These are phyloP conservation scores for Beta macrorhiza DNA, from an alignment of 179 eudicot genomes.

Conservation along the genomic window DNA sequence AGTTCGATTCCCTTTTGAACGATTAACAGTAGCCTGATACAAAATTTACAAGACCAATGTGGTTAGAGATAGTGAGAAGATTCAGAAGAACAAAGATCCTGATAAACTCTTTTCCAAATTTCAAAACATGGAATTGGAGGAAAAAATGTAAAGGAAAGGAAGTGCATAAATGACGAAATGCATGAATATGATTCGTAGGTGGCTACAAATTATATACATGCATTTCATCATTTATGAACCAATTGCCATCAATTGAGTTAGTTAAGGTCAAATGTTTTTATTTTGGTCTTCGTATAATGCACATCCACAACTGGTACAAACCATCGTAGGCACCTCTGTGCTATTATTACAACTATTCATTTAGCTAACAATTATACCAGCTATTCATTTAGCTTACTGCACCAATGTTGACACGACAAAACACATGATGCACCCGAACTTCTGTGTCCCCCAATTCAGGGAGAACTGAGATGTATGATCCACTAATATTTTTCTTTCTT, in stretches of 20 bases:
- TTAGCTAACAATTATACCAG: no score
- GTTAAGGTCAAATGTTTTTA: not conserved
- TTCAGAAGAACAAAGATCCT: not conserved
- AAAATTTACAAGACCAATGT: not conserved
- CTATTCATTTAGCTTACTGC: not conserved
- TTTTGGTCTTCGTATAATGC: not conserved
- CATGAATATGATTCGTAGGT: not conserved
- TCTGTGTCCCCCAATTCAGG: not conserved
- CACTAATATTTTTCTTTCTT: no score
- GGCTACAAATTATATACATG: no score
- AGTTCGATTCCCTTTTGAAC: conserved; percentile 74
- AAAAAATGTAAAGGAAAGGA: not conserved
- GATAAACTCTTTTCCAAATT: not conserved
- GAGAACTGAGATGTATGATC: no score
- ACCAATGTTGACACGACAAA: not conserved
- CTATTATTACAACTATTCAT: not conserved
- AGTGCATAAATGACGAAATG: not conserved
- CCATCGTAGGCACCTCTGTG: not conserved
- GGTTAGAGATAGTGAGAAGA: not conserved
- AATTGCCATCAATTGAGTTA: conserved; percentile 8
- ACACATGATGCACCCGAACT: not conserved
- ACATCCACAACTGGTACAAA: no score
- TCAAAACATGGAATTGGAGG: not conserved
- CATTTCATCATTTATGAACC: not conserved
- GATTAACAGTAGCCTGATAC: conserved; percentile 64